A percentile compares a stretch with the other conserved stretches of the same genome.
Evolutionary conservation across 441 rosid genomes (phyloP).

Genomic region (Pelargonium fulgidum): DNA sequence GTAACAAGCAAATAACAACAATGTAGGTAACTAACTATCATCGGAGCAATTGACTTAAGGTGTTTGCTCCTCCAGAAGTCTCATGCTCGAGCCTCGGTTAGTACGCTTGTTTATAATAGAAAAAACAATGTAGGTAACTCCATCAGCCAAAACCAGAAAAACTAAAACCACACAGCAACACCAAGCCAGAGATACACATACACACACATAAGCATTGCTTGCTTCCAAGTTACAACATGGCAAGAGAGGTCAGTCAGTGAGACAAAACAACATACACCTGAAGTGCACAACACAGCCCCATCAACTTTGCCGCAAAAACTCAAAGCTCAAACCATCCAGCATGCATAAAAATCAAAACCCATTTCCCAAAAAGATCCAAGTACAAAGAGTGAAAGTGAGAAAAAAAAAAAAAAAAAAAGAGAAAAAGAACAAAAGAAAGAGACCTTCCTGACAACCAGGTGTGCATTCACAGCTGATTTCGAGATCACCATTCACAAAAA

Average conservation of each 20-base stretch:
- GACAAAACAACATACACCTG: constrained; percentile 28
- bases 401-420: constrained; percentile 15
- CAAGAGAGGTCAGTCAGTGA: constrained; percentile 23
- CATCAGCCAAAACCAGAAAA: too few species aligned
- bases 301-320: constrained; percentile 30
- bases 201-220: constrained; percentile 18
- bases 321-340: constrained; percentile 35
- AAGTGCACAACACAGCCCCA: constrained; percentile 40
- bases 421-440: constrained; percentile 16
- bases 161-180: too few species aligned
- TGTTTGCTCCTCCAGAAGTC: too few species aligned
- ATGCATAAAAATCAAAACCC: constrained; percentile 55
- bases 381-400: constrained; percentile 1
- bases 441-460: constrained; percentile 99
- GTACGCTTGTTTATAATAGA: too few species aligned
- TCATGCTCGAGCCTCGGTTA: constrained; percentile 14
- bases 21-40: too few species aligned
- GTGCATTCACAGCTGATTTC: constrained; percentile 96
- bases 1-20: constrained; percentile 18
- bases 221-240: background rate
- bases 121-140: too few species aligned
- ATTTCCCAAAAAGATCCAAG: constrained; percentile 16
- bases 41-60: too few species aligned
- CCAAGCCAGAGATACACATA: too few species aligned
- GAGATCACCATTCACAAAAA: constrained; percentile 86